A percentile compares a stretch with the other conserved stretches of the same genome.
Evolutionary conservation across 139 green algal species (phyloP).

Genomic region (Zygnema cylindricum): DNA sequence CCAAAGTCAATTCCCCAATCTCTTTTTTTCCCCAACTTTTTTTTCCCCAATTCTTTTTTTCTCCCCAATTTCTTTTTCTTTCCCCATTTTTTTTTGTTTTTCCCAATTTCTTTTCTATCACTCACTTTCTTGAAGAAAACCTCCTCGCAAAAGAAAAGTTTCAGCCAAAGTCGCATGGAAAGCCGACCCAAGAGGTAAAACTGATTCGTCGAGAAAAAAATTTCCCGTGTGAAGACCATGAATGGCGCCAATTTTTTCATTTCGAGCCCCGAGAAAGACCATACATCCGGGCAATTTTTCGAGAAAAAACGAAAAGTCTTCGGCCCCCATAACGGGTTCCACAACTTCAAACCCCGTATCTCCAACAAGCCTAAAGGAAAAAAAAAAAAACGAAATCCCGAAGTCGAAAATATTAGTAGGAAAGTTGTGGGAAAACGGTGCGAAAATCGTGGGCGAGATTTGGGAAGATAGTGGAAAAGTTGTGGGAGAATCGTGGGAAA

Average conservation of each 20-base stretch:
- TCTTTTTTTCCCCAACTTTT: no score
- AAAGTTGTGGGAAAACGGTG: no score
- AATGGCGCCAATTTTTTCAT: neutral
- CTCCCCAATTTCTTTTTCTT: no score
- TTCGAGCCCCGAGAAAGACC: conserved; percentile 11
- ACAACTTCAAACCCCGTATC: neutral
- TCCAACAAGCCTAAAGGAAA: neutral
- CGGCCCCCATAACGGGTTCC: conserved; percentile 17
- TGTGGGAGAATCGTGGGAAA: no score
- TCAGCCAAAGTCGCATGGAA: conserved; percentile 10
- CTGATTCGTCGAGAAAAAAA: conserved; percentile 24
- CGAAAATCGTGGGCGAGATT: no score
- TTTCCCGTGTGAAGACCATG: neutral
- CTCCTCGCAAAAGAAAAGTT: neutral
- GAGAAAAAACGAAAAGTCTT: conserved; percentile 35
- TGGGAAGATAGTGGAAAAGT: no score
- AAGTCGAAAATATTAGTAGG: no score
- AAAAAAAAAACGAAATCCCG: neutral
- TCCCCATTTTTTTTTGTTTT: no score
- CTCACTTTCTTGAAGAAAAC: neutral
- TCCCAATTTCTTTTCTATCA: neutral
- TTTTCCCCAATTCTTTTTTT: no score
- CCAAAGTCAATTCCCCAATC: no score
- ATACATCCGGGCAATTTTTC: conserved; percentile 29
- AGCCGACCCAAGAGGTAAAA: conserved; percentile 5